Conservation (phyloP, 495 filamentous ascomycete genomes). For the Filosporella fistucella region DNA sequence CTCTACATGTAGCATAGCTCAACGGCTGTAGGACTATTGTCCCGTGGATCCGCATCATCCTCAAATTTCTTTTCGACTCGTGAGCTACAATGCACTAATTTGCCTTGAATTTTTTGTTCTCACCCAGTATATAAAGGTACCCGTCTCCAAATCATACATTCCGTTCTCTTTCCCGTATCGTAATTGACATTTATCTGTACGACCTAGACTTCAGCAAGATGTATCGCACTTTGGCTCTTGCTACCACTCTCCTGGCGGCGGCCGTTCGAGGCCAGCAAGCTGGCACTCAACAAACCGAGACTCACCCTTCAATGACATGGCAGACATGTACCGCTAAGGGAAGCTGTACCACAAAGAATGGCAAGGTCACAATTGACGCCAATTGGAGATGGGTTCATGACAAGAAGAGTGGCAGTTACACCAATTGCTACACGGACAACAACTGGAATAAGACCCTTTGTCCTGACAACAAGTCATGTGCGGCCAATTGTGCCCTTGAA, state of each 20-base stretch:
- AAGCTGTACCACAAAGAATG: constrained; percentile 35
- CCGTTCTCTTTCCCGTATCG: no score
- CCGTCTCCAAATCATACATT: no score
- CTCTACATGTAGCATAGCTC: no score
- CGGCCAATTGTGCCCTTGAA: constrained; percentile 55
- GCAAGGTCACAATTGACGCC: constrained; percentile 57
- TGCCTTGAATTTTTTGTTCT: no score
- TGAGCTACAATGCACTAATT: no score
- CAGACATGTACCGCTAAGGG: constrained; percentile 37
- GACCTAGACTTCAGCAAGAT: constrained; percentile 1
- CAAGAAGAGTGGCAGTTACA: constrained; percentile 33
- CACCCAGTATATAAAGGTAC: no score
- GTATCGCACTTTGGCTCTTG: constrained; percentile 18
- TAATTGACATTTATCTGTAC: no score
- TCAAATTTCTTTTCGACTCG: no score
- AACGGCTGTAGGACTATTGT: no score
- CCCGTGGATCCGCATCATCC: no score
- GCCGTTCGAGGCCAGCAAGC: constrained; percentile 22
- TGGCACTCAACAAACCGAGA: constrained; percentile 32
- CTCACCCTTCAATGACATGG: constrained; percentile 44
- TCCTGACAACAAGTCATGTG: constrained; percentile 47
- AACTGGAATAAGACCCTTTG: constrained; percentile 53
- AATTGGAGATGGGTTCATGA: constrained; percentile 62
- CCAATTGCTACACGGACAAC: constrained; percentile 64
- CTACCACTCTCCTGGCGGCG: constrained; percentile 17